Evolutionary conservation across 164 flowering plant species (phyloP).

Genomic region (Santalum album): DNA sequence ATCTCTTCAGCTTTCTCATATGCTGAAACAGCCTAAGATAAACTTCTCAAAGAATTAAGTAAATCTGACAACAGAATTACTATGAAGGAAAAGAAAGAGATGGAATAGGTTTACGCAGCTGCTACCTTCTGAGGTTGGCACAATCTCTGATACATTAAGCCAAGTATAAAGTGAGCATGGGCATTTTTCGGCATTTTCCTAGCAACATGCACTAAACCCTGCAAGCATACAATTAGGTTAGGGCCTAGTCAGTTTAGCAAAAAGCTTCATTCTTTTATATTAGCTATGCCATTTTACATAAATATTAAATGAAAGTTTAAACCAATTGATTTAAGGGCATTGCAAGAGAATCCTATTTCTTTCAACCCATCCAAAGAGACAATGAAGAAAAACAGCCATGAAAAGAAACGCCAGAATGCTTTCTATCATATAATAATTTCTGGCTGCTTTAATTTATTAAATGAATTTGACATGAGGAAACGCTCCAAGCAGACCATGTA

Average conservation of each 20-base stretch:
- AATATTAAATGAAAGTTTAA: too few relatives aligned
- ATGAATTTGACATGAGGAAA: too few relatives aligned
- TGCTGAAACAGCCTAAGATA: slow-evolving; percentile 56
- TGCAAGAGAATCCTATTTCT: too few relatives aligned
- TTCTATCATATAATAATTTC: too few relatives aligned
- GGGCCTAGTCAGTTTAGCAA: background rate
- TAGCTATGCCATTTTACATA: too few relatives aligned
- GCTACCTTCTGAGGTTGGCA: slow-evolving; percentile 82
- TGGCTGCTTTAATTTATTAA: too few relatives aligned
- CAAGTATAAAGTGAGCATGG: slow-evolving; percentile 89
- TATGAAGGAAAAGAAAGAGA: background rate
- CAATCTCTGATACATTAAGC: slow-evolving; percentile 86
- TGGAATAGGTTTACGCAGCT: background rate
- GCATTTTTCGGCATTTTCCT: slow-evolving; percentile 94
- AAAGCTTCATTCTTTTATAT: too few relatives aligned
- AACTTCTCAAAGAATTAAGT: background rate
- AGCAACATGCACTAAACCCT: slow-evolving; percentile 89
- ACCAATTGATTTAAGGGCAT: too few relatives aligned
- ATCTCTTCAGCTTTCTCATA: slow-evolving; percentile 90
- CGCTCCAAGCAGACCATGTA: too few relatives aligned
- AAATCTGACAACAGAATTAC: background rate
- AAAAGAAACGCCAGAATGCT: too few relatives aligned
- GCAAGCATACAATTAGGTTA: slow-evolving; percentile 6
- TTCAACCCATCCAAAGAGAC: too few relatives aligned
- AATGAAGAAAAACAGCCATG: too few relatives aligned